Conservation (phyloP, 1,284 basidiomycete genomes). For the Ustilago shanxiensis region DNA sequence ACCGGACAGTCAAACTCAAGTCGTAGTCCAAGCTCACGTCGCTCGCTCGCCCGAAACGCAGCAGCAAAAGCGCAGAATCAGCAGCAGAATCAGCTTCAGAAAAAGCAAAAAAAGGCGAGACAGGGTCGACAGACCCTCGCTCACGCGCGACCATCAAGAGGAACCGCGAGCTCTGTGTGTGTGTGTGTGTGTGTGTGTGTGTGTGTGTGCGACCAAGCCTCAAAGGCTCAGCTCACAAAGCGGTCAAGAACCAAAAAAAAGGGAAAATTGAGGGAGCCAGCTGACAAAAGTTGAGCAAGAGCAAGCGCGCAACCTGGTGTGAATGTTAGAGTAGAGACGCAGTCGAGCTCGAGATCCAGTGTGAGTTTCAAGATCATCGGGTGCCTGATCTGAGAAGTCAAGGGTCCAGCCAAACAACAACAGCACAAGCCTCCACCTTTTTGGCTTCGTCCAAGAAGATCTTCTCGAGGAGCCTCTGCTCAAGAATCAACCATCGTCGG, state of each 20-base stretch:
- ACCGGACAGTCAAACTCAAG: slow-evolving; percentile 2
- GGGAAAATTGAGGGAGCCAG: neutral
- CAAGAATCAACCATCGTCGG: neutral
- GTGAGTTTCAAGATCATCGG: slow-evolving; percentile 2
- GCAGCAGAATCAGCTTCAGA: neutral
- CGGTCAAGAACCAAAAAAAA: neutral
- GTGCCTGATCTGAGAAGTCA: neutral
- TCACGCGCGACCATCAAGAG: neutral
- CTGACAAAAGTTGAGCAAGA: slow-evolving; percentile 4
- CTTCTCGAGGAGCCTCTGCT: neutral
- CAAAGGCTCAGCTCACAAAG: neutral
- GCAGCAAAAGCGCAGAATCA: neutral
- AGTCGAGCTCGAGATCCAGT: neutral
- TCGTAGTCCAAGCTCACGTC: neutral
- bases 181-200: no score
- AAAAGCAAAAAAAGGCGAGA: neutral
- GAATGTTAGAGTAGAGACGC: neutral
- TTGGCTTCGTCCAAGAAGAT: neutral
- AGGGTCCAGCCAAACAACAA: slow-evolving; percentile 21
- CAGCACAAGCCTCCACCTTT: slow-evolving; percentile 20
- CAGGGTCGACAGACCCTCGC: slow-evolving; percentile 12
- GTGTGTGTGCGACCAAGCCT: no score
- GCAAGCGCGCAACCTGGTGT: neutral
- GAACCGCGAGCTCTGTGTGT: neutral
- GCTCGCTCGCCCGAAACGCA: slow-evolving; percentile 2